A percentile compares a stretch with the other conserved stretches of the same genome.
phyloP scores from a whole-genome alignment of 306 rosid genomes.

The Cicer cuneatum region DNA sequence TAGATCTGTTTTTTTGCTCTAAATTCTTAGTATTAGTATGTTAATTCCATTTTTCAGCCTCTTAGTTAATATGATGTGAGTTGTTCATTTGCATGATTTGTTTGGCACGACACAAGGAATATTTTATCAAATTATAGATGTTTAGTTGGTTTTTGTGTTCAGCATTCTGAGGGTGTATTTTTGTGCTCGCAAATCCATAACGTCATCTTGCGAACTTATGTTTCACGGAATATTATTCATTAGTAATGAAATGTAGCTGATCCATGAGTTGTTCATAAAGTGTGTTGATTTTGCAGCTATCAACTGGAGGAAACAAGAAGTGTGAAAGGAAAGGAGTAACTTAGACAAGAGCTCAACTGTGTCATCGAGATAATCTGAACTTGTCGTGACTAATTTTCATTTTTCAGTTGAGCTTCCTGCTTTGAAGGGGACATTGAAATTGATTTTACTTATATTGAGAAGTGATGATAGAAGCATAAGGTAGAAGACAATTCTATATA shows the following conservation, averaged over 20 bases:
- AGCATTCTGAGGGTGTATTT: background rate
- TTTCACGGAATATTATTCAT: constrained; percentile 1
- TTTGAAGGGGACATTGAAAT: background rate
- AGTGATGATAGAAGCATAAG: background rate
- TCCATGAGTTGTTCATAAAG: constrained; percentile 5
- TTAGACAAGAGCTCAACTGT: background rate
- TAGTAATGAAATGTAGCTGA: background rate
- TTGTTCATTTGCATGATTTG: background rate
- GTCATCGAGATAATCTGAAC: background rate
- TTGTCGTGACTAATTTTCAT: background rate
- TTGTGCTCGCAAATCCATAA: constrained; percentile 21
- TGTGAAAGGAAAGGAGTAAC: constrained; percentile 11
- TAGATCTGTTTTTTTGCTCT: background rate
- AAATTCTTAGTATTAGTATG: background rate
- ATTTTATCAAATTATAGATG: background rate
- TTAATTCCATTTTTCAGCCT: too few species aligned
- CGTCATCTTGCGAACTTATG: constrained; percentile 3
- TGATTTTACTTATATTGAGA: background rate
- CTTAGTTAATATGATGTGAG: background rate
- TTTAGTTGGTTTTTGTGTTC: background rate
- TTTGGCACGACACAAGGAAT: background rate
- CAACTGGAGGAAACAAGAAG: background rate
- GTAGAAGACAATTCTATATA: background rate
- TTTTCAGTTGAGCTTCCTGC: background rate
- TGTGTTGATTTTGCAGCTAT: constrained; percentile 6